Evolutionary conservation across 169 alveolate species (phyloP), one percentile per base, ranked within the genome.

Genomic region (Plasmodium relictum): DNA sequence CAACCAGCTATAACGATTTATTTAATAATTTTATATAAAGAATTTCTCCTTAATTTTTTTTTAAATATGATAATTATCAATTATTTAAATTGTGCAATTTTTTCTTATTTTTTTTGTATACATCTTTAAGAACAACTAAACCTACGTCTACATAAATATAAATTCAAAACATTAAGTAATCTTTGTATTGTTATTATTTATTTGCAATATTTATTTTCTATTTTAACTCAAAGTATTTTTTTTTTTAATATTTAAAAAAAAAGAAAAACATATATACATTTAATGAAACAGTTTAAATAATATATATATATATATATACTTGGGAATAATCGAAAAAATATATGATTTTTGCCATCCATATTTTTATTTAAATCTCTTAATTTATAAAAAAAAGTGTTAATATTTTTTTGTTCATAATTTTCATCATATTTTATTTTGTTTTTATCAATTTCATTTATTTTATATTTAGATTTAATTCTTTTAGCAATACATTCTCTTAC

Each of bases 401-500:
- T 66, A 71, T 86, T 73, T 44, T 61, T 70, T 37, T 86, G 76
- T 41, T 86, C 92, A 71, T 86, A 86, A 59, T 86, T 71, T 86
- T 86, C 92, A 71, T 86, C 87, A 45, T 58, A 71, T 63, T 14
- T 42, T 59, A 59, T 54, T 61, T 41, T 41, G 20, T 70, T 50
- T 59, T 24, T 61, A 20, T 56, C 66, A 70, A 71, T 42, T 86
- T 86, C 92, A 16, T 42, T 52, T 37, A 86, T 86, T 86, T 71
- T 69, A 52, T 86, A 86, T 70, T 86, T 86, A 22, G 41, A 18
- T 59, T 44, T 69, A 7, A 86, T 86, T 86, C 59, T 52, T 16
- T 59, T 62, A 39, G 92, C 92, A 58, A 86, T 45, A 20, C 92
- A 86, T 41, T 86, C 92, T 42, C 92, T 39, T n/a, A 86, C 59